These are phyloP conservation scores for Coemansia sp. DNA, from an alignment of 192 early-diverging fungal species.

Conservation along the genomic window DNA sequence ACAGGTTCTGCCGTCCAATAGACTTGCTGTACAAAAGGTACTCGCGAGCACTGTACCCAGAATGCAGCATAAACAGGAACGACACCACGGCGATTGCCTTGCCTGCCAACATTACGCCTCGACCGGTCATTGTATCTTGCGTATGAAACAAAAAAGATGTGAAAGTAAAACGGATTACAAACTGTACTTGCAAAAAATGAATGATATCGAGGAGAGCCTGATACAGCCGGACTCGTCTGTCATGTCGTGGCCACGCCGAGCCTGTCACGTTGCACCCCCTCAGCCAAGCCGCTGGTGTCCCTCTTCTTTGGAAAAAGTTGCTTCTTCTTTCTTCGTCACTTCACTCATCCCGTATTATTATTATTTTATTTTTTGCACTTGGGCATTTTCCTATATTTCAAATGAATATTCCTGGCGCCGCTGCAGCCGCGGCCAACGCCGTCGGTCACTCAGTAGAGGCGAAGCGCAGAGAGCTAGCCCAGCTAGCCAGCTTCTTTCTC, in stretches of 20 bases:
- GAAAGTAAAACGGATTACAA: not conserved
- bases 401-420: slow-evolving; percentile 42
- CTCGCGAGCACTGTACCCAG: slow-evolving; percentile 52
- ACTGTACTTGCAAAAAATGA: not conserved
- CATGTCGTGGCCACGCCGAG: not conserved
- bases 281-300: not conserved
- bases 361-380: slow-evolving; percentile 7
- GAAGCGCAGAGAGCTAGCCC: slow-evolving; percentile 53
- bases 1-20: slow-evolving; percentile 40
- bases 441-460: slow-evolving; percentile 19
- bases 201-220: not conserved
- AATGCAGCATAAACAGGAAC: slow-evolving; percentile 49
- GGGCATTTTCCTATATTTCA: not conserved
- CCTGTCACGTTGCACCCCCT: not conserved
- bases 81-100: slow-evolving; percentile 44
- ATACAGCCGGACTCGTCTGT: not conserved
- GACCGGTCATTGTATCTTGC: slow-evolving; percentile 7
- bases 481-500: slow-evolving; percentile 61
- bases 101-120: slow-evolving; percentile 21
- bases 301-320: not conserved
- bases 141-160: slow-evolving; percentile 4
- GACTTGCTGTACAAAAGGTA: slow-evolving; percentile 51
- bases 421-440: slow-evolving; percentile 7
- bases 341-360: not conserved
- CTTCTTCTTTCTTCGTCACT: not conserved